Evolutionary conservation across 495 filamentous ascomycete genomes (phyloP).

Genomic region (Oleoguttula mirabilis): DNA sequence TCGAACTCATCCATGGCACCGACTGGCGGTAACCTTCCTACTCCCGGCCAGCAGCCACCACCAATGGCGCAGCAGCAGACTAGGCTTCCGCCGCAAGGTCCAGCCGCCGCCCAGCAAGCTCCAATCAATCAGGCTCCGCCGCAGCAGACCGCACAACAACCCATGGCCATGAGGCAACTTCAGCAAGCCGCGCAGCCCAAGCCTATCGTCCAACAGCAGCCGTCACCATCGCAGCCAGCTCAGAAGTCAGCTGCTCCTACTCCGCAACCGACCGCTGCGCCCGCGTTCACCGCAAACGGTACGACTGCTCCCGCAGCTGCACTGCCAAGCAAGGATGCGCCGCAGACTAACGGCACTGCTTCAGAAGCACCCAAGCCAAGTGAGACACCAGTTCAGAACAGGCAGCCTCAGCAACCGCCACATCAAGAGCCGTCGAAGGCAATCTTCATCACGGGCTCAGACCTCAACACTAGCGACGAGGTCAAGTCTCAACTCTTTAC

Average conservation of each 20-base stretch:
- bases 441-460: slow-evolving; percentile 69
- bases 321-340: slow-evolving; percentile 2
- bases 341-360: slow-evolving; percentile 31
- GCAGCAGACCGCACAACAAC: slow-evolving; percentile 25
- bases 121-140: slow-evolving; percentile 10
- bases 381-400: slow-evolving; percentile 17
- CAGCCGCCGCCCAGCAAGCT: slow-evolving; percentile 34
- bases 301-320: slow-evolving; percentile 28
- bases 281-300: slow-evolving; percentile 26
- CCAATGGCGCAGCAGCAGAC: slow-evolving; percentile 16
- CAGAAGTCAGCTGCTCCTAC: slow-evolving; percentile 45
- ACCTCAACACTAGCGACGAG: slow-evolving; percentile 47
- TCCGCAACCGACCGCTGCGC: slow-evolving; percentile 27
- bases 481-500: slow-evolving; percentile 59
- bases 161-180: slow-evolving; percentile 27
- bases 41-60: slow-evolving; percentile 29
- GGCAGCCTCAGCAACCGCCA: slow-evolving; percentile 7
- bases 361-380: slow-evolving; percentile 21
- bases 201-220: slow-evolving; percentile 19
- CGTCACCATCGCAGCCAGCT: slow-evolving; percentile 8
- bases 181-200: slow-evolving; percentile 26
- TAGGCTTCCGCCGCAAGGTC: slow-evolving; percentile 30
- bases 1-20: slow-evolving; percentile 25
- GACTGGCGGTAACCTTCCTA: slow-evolving; percentile 30
- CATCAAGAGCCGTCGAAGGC: slow-evolving; percentile 48